Evolutionary conservation across 2,329 filamentous ascomycete genomes (phyloP).

Genomic region (Penicillium sp.): DNA sequence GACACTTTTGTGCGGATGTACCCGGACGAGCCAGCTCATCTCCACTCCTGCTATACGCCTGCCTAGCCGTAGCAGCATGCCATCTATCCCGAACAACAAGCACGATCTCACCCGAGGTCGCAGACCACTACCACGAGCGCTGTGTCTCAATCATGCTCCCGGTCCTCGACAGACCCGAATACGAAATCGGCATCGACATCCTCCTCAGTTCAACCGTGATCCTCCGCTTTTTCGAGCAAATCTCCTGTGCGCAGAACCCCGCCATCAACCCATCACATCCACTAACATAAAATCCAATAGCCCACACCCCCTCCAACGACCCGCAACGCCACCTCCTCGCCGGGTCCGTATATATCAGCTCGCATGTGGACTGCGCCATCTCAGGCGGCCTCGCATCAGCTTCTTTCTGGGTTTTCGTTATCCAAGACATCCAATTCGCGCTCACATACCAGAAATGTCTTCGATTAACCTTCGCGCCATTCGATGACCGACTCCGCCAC

Average conservation of each 20-base stretch:
- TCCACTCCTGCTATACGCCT: conserved; percentile 32
- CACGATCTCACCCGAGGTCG: conserved; percentile 26
- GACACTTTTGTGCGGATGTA: conserved; percentile 30
- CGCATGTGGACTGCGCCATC: conserved; percentile 32
- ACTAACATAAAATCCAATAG: conserved; percentile 14
- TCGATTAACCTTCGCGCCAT: conserved; percentile 29
- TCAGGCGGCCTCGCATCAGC: conserved; percentile 32
- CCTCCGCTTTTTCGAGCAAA: conserved; percentile 35
- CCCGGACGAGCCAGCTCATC: conserved; percentile 30
- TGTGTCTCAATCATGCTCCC: conserved; percentile 35
- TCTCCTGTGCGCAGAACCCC: conserved; percentile 28
- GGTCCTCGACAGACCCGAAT: conserved; percentile 29
- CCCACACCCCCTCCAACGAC: conserved; percentile 32
- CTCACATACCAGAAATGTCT: conserved; percentile 32
- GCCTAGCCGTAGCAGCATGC: conserved; percentile 33
- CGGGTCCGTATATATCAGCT: conserved; percentile 35
- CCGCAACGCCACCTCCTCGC: conserved; percentile 34
- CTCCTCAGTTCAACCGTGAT: conserved; percentile 35
- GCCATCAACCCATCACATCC: background rate
- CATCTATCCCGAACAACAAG: conserved; percentile 32
- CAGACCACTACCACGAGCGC: conserved; percentile 34
- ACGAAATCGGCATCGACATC: conserved; percentile 31
- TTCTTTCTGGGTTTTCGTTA: conserved; percentile 36
- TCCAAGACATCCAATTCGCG: conserved; percentile 36
- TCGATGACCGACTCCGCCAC: conserved; percentile 28